Percentiles rank a stretch among this genome's conserved stretches.
These are phyloP conservation scores for Suillus plorans DNA, from an alignment of 768 basidiomycete genomes.

Conservation along the genomic window DNA sequence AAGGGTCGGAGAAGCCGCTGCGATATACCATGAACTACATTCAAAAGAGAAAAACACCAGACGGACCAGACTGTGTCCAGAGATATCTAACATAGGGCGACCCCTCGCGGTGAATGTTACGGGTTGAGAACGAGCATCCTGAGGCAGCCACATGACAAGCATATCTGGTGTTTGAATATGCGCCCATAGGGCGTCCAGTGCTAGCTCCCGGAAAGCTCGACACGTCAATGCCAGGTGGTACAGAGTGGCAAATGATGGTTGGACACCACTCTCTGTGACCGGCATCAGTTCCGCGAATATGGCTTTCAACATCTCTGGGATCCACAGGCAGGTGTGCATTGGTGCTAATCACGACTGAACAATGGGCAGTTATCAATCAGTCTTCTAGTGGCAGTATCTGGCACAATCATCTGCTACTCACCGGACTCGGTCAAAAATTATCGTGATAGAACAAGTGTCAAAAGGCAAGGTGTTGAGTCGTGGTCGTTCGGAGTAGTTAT, in stretches of 20 bases:
- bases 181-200: background rate
- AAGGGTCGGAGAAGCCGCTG: background rate
- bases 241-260: background rate
- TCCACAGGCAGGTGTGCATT: background rate
- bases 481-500: background rate
- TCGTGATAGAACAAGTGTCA: background rate
- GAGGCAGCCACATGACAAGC: background rate
- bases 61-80: background rate
- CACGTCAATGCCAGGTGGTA: background rate
- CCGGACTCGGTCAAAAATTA: background rate
- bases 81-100: no score
- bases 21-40: background rate
- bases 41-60: background rate
- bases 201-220: background rate
- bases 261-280: background rate
- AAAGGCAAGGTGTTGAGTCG: background rate
- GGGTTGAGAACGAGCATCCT: background rate
- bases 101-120: background rate
- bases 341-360: background rate
- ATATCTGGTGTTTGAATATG: background rate
- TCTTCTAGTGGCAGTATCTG: background rate
- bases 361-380: background rate
- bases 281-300: background rate
- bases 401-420: background rate
- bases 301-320: background rate